These are phyloP conservation scores for Tuber microsphaerosporum DNA, from an alignment of 495 filamentous ascomycete genomes.

Conservation along the genomic window DNA sequence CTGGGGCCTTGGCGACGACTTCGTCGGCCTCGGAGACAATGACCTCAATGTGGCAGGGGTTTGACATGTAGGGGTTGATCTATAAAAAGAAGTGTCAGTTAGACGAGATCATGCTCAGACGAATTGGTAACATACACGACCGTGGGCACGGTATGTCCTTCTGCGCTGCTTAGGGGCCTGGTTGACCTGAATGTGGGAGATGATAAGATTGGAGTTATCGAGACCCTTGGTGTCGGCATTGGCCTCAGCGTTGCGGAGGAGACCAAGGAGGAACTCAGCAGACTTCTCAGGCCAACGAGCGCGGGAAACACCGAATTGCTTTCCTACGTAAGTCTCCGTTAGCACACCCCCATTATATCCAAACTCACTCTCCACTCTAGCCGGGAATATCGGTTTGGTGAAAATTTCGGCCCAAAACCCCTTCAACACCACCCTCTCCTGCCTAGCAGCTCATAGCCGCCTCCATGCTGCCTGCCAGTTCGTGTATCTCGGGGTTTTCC, in stretches of 20 bases:
- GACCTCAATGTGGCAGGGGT: conserved; percentile 98
- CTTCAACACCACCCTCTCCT: not conserved
- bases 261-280: conserved; percentile 89
- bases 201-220: conserved; percentile 88
- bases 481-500: not conserved
- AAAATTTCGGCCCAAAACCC: not conserved
- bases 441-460: not conserved
- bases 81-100: conserved; percentile 42
- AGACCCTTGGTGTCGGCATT: conserved; percentile 99
- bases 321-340: conserved; percentile 55
- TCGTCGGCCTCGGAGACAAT: conserved; percentile 97
- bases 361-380: not conserved
- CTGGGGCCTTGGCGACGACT: conserved; percentile 73
- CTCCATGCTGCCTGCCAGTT: not conserved
- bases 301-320: conserved; percentile 92
- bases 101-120: not conserved
- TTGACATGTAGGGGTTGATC: conserved; percentile 99
- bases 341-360: conserved; percentile 8
- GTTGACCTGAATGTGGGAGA: conserved; percentile 99
- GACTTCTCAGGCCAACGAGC: conserved; percentile 99
- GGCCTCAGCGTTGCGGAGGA: conserved; percentile 98
- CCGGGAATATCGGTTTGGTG: not conserved
- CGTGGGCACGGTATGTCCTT: conserved; percentile 98
- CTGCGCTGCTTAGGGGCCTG: conserved; percentile 97
- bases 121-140: conserved; percentile 69